Evolutionary conservation across 257 asterid species (phyloP).

Genomic region (Schizonepeta tenuifolia): DNA sequence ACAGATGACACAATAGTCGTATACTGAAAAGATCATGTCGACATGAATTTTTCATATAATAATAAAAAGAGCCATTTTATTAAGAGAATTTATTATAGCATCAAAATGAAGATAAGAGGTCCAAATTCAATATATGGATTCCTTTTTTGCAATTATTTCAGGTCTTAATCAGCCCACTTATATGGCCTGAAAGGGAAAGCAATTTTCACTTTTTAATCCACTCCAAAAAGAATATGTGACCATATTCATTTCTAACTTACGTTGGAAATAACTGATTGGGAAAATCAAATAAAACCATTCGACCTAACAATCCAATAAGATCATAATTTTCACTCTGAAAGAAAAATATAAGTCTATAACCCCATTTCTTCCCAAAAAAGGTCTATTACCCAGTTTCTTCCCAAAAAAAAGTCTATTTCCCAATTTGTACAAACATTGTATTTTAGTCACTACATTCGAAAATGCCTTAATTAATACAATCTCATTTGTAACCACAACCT

Average conservation of each 20-base stretch:
- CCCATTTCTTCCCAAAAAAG: too few species aligned
- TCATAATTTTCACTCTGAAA: neutral
- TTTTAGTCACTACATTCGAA: too few species aligned
- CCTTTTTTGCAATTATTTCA: slow-evolving; percentile 23
- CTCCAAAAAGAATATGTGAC: neutral
- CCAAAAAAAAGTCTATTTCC: too few species aligned
- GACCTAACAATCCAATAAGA: neutral
- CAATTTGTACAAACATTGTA: too few species aligned
- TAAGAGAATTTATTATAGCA: neutral
- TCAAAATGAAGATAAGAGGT: slow-evolving; percentile 15
- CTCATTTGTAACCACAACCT: too few species aligned
- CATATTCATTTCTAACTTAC: neutral
- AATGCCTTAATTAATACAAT: too few species aligned
- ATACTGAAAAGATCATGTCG: too few species aligned
- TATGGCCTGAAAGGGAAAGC: neutral
- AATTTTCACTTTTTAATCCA: neutral
- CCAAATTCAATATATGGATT: neutral
- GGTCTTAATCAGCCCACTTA: slow-evolving; percentile 23
- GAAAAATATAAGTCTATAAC: neutral
- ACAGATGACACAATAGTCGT: too few species aligned
- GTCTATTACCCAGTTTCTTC: too few species aligned
- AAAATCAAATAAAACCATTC: neutral
- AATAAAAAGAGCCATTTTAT: neutral
- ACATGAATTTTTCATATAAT: too few species aligned
- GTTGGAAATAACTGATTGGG: neutral